These are phyloP conservation scores for Atractiella rhizophila DNA, from an alignment of 768 basidiomycete species.

Conservation along the genomic window DNA sequence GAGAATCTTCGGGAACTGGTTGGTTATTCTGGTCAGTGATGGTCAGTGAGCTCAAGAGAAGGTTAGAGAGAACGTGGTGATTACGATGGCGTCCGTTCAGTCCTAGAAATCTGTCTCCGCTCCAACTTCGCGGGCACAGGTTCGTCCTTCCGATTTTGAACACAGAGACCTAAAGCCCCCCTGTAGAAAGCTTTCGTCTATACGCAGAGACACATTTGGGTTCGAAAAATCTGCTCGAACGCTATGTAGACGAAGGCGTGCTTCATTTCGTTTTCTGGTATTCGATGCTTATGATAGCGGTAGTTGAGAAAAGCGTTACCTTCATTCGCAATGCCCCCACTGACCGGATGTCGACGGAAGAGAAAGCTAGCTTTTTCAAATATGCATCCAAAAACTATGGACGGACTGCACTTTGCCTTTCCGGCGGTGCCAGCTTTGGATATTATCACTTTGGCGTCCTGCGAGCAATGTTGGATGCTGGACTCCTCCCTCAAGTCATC, in stretches of 20 bases:
- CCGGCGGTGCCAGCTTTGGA: conserved; percentile 48
- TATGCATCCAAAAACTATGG: conserved; percentile 71
- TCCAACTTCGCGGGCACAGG: conserved; percentile 85
- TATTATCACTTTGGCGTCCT: conserved; percentile 73
- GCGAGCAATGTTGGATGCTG: conserved; percentile 67
- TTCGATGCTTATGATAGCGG: conserved; percentile 25
- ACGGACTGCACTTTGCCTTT: conserved; percentile 70
- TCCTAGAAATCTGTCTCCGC: conserved; percentile 69
- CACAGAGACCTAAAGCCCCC: conserved; percentile 32
- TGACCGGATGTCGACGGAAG: conserved; percentile 42
- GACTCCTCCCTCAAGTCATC: conserved; percentile 66
- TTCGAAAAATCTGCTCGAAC: conserved; percentile 68
- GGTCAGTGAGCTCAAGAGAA: too few species aligned
- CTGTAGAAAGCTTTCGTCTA: conserved; percentile 10
- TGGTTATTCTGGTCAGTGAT: too few species aligned
- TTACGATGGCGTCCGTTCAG: conserved; percentile 58
- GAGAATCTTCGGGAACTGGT: conserved; percentile 21
- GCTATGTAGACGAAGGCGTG: conserved; percentile 13
- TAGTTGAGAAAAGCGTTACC: conserved; percentile 48
- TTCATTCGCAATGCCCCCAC: conserved; percentile 46
- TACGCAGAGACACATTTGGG: conserved; percentile 54
- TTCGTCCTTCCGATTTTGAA: conserved; percentile 62
- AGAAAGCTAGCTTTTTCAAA: conserved; percentile 80
- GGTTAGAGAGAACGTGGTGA: conserved; percentile 59
- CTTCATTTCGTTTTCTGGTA: background rate